These are phyloP conservation scores for Suhomyces bokatorum DNA, from an alignment of 1,139 yeast species.

Conservation along the genomic window DNA sequence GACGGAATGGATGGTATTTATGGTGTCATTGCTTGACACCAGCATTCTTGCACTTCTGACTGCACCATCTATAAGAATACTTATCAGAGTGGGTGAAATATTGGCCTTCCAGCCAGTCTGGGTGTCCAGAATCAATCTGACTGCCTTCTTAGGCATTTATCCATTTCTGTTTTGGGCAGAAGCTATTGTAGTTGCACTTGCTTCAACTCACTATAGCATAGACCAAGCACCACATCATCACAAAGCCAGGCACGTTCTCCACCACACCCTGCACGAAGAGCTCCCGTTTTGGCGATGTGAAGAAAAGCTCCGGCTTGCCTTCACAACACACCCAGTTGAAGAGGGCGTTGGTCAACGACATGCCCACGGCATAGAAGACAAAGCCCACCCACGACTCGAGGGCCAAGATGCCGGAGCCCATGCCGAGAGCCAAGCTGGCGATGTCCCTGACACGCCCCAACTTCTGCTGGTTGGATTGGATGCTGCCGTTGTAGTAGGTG, in stretches of 20 bases:
- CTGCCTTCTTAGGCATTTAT: too few species aligned
- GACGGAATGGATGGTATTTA: too few species aligned
- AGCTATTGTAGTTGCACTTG: too few species aligned
- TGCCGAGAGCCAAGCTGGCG: slow-evolving; percentile 65
- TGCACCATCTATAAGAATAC: too few species aligned
- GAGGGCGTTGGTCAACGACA: slow-evolving; percentile 43
- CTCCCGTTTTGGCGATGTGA: slow-evolving; percentile 53
- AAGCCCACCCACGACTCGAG: slow-evolving; percentile 68
- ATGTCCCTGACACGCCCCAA: slow-evolving; percentile 61
- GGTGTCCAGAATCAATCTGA: too few species aligned
- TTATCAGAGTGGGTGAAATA: too few species aligned
- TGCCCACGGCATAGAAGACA: slow-evolving; percentile 53
- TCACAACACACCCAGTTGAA: slow-evolving; percentile 46
- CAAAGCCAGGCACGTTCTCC: slow-evolving; percentile 64
- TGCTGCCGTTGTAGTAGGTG: slow-evolving; percentile 19
- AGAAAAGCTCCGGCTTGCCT: slow-evolving; percentile 48
- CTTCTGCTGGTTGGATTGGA: slow-evolving; percentile 39
- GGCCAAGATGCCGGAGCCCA: slow-evolving; percentile 71
- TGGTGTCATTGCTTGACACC: too few species aligned
- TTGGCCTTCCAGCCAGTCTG: too few species aligned
- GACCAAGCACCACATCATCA: slow-evolving; percentile 84
- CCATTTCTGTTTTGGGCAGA: too few species aligned
- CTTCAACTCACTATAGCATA: slow-evolving; percentile 60
- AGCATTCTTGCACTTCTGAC: too few species aligned
- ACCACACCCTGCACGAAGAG: slow-evolving; percentile 57